Base-by-base conservation (phyloP, 2,329 filamentous ascomycete species). In the Fusarium sp. region DNA sequence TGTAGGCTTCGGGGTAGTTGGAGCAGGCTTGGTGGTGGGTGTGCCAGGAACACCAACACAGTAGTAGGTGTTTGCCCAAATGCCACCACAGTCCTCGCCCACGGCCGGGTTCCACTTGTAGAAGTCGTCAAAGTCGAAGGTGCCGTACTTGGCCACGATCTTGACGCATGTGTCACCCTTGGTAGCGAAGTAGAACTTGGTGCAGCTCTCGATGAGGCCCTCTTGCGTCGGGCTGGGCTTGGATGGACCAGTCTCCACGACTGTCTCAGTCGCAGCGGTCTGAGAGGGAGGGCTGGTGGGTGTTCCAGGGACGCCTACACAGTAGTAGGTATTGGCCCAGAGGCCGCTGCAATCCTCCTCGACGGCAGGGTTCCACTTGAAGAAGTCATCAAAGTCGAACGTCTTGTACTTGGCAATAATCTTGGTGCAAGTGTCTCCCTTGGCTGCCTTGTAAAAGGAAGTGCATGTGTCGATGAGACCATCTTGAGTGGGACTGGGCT, bases 71-170 rank as follows among this genome's bases (percentile, higher is more conserved):
- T 12, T 43, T 6, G 38, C 38, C 38, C n/a, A 43, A 2, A 43
- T 43, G 3, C n/a, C 38, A n/a, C 6, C 6, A 5, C 38, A 43
- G 38, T 43, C 38, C 38, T 43, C 20, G n/a, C 20, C n/a, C 38
- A 43, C 38, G 38, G 38, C 38, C 20, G 38, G 38, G 11, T 43
- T 43, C 63, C 54, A 69, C 12, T 66, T 57, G 4, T 40, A 71
- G 32, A 83, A 76, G 12, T 81, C 54, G 1, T 30, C 30, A 25
- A 67, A 14, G 17, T 47, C 33, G 33, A 67, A 40, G 4, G 22
- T 25, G 3, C 45, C 30, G 3, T 37, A 45, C 10, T 22, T 40
- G 5, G 37, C 27, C 9, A 67, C 60, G 43, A 68, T 63, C 4
- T 20, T 33, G 20, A 14, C 27, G 33, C 65, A 68, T 6, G 59